These are phyloP conservation scores for Parmelia sp. DNA, from an alignment of 495 filamentous ascomycete species.

Conservation along the genomic window DNA sequence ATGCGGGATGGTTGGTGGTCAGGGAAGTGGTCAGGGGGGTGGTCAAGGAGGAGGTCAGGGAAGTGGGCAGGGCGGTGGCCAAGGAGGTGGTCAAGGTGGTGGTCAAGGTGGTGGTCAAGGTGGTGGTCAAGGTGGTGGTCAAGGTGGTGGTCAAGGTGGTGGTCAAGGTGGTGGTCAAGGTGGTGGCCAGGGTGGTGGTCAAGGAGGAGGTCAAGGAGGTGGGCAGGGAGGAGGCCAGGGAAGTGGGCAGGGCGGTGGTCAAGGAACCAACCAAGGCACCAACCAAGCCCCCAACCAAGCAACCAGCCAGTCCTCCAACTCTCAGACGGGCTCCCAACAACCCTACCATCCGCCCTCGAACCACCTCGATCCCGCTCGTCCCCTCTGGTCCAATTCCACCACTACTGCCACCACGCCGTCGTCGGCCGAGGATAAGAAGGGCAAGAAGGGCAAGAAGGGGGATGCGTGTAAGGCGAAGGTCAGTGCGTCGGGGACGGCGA, in stretches of 20 bases:
- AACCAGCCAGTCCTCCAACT: not conserved
- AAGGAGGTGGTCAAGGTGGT: not conserved
- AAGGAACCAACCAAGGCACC: not conserved
- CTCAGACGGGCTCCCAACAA: constrained; percentile 1
- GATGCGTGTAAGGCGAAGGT: not conserved
- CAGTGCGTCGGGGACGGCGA: not conserved
- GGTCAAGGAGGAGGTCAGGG: not conserved
- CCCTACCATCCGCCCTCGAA: not conserved
- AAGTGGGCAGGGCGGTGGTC: not conserved
- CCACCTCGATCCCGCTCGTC: not conserved
- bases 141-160: not conserved
- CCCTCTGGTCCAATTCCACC: not conserved
- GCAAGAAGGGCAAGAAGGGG: not conserved
- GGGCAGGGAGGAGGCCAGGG: not conserved
- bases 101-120: not conserved
- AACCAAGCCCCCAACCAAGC: not conserved
- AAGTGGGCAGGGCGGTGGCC: not conserved
- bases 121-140: not conserved
- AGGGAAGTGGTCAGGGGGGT: not conserved
- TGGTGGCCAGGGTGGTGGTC: not conserved
- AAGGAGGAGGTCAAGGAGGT: not conserved
- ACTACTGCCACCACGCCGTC: not conserved
- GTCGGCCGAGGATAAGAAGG: not conserved
- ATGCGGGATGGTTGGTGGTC: not conserved
- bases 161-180: not conserved